Evolutionary conservation across 75 land plant genomes (phyloP).

Genomic region (Larix kaempferi): DNA sequence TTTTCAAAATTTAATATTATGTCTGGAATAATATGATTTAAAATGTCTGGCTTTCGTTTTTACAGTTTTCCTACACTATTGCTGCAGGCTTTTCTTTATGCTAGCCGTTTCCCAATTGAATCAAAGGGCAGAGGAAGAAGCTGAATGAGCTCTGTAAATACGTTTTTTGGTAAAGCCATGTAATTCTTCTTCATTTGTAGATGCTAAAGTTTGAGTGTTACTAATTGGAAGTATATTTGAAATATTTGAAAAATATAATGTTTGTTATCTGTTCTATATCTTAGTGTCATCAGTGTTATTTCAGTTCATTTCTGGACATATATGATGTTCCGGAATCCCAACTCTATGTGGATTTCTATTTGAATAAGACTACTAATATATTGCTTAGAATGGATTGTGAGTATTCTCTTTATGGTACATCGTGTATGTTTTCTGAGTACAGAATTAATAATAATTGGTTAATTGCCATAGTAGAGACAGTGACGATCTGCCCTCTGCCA

Average conservation of each 20-base stretch:
- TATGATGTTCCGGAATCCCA: too few species aligned
- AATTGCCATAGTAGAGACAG: background rate
- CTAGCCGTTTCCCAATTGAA: slow-evolving; percentile 55
- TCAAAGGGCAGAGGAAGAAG: slow-evolving; percentile 61
- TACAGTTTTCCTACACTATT: background rate
- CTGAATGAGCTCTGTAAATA: slow-evolving; percentile 47
- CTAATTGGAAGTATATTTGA: background rate
- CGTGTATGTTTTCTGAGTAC: background rate
- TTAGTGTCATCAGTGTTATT: background rate
- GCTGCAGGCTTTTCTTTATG: slow-evolving; percentile 52
- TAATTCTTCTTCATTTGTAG: background rate
- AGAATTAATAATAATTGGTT: background rate
- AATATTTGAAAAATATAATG: background rate
- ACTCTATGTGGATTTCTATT: too few species aligned
- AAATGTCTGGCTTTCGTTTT: background rate
- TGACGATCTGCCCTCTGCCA: background rate
- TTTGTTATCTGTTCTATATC: background rate
- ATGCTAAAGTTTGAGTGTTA: background rate
- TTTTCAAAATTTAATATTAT: background rate
- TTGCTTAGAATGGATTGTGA: slow-evolving; percentile 4
- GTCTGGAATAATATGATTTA: background rate
- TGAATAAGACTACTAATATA: background rate
- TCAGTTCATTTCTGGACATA: background rate
- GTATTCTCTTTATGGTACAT: background rate
- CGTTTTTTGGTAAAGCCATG: background rate